phyloP scores from a whole-genome alignment of 2,329 filamentous ascomycete genomes.

The Fusarium drepaniforme region DNA sequence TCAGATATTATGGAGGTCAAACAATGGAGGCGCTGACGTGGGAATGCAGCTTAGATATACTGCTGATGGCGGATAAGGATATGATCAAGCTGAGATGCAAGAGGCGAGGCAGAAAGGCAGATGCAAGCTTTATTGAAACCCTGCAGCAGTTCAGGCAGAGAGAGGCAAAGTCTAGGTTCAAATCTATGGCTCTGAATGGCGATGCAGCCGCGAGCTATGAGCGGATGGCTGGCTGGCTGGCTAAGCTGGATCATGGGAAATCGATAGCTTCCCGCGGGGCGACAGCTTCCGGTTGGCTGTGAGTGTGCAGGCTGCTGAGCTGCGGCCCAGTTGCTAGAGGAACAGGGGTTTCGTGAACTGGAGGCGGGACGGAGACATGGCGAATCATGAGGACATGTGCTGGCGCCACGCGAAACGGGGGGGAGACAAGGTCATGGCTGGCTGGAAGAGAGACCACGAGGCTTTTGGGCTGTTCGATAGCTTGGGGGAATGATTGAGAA shows the following conservation, averaged over 20 bases:
- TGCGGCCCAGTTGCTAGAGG: conserved; percentile 26
- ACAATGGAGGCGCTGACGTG: conserved; percentile 1
- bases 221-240: conserved; percentile 36
- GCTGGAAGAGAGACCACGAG: conserved; percentile 18
- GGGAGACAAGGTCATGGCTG: conserved; percentile 18
- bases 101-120: neutral
- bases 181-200: conserved; percentile 18
- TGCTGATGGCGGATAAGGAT: neutral
- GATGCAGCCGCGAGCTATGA: conserved; percentile 13
- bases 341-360: conserved; percentile 18
- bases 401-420: conserved; percentile 39
- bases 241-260: conserved; percentile 21
- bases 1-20: neutral
- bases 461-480: neutral
- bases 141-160: neutral
- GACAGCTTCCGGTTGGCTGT: conserved; percentile 10
- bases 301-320: neutral
- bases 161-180: conserved; percentile 21
- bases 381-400: conserved; percentile 38
- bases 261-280: conserved; percentile 27
- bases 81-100: neutral
- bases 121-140: conserved; percentile 20
- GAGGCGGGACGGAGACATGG: conserved; percentile 7
- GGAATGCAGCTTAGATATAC: neutral
- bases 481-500: neutral